Conservation (phyloP, 1,284 basidiomycete species). For the Malassezia restricta region DNA sequence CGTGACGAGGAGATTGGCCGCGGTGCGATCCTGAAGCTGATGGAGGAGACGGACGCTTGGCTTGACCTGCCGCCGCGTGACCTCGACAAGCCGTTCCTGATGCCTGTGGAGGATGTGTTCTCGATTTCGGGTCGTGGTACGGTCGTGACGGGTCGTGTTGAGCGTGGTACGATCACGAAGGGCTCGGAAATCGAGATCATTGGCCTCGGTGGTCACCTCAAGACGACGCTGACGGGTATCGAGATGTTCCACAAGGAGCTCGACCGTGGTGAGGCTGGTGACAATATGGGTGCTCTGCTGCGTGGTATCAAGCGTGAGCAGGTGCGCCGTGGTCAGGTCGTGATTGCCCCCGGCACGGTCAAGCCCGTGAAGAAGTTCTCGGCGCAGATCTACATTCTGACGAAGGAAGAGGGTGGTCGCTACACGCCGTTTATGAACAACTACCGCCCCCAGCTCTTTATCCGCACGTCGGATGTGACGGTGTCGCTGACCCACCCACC, state of each 20-base stretch:
- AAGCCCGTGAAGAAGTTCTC: slow-evolving; percentile 83
- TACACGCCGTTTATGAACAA: slow-evolving; percentile 94
- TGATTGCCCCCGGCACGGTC: slow-evolving; percentile 80
- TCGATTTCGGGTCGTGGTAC: slow-evolving; percentile 98
- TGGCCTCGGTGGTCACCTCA: slow-evolving; percentile 69
- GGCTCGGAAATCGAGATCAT: slow-evolving; percentile 88
- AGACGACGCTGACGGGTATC: slow-evolving; percentile 91
- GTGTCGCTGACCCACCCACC: slow-evolving; percentile 74
- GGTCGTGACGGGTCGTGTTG: slow-evolving; percentile 91
- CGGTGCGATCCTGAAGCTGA: slow-evolving; percentile 69
- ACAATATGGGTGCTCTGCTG: slow-evolving; percentile 97
- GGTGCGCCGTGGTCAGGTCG: slow-evolving; percentile 80
- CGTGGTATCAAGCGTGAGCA: slow-evolving; percentile 97
- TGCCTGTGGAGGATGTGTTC: slow-evolving; percentile 94
- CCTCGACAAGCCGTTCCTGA: slow-evolving; percentile 93
- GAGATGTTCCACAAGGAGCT: slow-evolving; percentile 99
- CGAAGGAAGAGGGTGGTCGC: slow-evolving; percentile 95
- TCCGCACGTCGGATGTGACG: slow-evolving; percentile 91
- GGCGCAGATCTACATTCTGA: slow-evolving; percentile 52
- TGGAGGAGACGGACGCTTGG: slow-evolving; percentile 84
- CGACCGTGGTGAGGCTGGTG: slow-evolving; percentile 92
- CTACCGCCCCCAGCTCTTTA: slow-evolving; percentile 70
- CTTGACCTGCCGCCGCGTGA: slow-evolving; percentile 90
- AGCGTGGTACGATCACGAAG: slow-evolving; percentile 85
- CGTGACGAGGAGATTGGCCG: slow-evolving; percentile 65